phyloP scores from a whole-genome alignment of 495 filamentous ascomycete genomes.

The Annulohypoxylon moriforme region DNA sequence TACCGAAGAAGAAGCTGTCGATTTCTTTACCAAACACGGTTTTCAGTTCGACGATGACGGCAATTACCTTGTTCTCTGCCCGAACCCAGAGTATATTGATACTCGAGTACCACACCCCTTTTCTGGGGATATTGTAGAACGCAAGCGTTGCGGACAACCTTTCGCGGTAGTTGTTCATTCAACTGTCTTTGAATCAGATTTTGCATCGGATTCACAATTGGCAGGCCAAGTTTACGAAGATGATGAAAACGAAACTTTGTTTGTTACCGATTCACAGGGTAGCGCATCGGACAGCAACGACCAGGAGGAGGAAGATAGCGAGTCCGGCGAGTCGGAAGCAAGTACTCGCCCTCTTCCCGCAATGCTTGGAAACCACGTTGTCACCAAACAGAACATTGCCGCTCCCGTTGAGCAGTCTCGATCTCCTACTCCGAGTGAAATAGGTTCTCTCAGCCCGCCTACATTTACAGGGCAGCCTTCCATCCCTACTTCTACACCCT shows the following conservation, averaged over 20 bases:
- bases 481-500: not conserved
- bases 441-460: not conserved
- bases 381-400: not conserved
- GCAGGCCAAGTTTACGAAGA: constrained; percentile 16
- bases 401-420: not conserved
- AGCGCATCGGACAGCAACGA: constrained; percentile 4
- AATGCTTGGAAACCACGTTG: constrained; percentile 15
- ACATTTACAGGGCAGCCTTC: constrained; percentile 1
- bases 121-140: constrained; percentile 59
- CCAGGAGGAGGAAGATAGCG: not conserved
- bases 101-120: constrained; percentile 57
- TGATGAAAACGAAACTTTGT: constrained; percentile 42
- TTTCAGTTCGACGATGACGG: constrained; percentile 65
- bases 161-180: constrained; percentile 58
- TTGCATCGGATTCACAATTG: not conserved
- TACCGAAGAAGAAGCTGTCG: constrained; percentile 72
- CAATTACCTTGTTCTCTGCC: constrained; percentile 62
- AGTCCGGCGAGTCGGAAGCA: not conserved
- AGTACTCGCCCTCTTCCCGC: not conserved
- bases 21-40: constrained; percentile 76
- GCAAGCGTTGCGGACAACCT: constrained; percentile 57
- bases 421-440: not conserved
- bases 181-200: constrained; percentile 55
- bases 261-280: constrained; percentile 44
- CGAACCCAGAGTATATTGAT: constrained; percentile 44